phyloP scores from a whole-genome alignment of 371 early-diverging fungal species.

The Apophysomyces trapeziformis region DNA sequence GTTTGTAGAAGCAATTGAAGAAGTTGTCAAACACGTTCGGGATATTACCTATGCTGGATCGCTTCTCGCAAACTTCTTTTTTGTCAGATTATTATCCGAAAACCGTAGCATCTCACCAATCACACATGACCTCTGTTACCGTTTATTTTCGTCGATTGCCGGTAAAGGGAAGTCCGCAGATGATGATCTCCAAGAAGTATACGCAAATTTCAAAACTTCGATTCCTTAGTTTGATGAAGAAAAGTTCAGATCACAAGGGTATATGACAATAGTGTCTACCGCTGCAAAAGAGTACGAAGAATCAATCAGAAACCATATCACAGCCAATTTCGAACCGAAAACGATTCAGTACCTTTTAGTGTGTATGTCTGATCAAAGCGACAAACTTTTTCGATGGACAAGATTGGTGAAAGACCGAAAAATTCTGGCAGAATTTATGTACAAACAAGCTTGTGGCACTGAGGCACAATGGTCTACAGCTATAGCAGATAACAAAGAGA shows the following conservation, averaged over 20 bases:
- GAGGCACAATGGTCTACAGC: not conserved
- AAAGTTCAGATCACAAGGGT: too few species aligned
- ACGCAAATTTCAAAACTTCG: too few species aligned
- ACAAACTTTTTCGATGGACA: not conserved
- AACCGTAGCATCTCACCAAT: not conserved
- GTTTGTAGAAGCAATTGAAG: not conserved
- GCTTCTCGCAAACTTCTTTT: not conserved
- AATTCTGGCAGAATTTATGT: not conserved
- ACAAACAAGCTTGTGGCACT: not conserved
- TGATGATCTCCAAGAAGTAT: too few species aligned
- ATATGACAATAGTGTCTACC: too few species aligned
- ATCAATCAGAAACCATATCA: too few species aligned
- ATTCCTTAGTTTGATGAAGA: too few species aligned
- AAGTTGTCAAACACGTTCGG: not conserved
- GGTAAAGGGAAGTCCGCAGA: not conserved
- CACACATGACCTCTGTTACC: not conserved
- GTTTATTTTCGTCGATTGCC: constrained; percentile 1
- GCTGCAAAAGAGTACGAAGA: too few species aligned
- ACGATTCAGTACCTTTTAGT: not conserved
- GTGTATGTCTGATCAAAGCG: not conserved
- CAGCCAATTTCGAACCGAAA: too few species aligned
- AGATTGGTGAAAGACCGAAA: not conserved
- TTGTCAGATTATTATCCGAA: not conserved
- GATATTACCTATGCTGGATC: not conserved
- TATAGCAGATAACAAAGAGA: not conserved